A percentile compares a stretch with the other conserved stretches of the same genome.
phyloP scores from a whole-genome alignment of 2,329 filamentous ascomycete genomes.

The Aspergillus hortae region DNA sequence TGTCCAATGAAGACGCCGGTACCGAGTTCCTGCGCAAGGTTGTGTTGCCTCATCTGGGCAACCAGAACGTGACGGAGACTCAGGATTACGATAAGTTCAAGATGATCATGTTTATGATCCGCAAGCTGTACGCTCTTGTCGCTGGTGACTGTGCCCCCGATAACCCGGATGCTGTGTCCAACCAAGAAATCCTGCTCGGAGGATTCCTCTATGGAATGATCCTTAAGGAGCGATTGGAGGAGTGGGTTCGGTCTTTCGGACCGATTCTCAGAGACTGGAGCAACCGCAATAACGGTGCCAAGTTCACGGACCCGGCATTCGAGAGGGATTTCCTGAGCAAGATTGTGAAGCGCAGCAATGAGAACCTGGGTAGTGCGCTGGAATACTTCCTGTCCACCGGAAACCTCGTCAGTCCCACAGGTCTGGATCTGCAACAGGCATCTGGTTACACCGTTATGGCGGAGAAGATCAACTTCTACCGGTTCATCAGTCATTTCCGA shows the following conservation, averaged over 20 bases:
- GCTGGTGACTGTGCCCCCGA: constrained; percentile 90
- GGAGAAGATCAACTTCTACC: constrained; percentile 97
- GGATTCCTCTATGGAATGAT: constrained; percentile 95
- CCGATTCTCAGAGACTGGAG: constrained; percentile 54
- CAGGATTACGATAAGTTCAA: constrained; percentile 92
- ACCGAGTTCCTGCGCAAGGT: constrained; percentile 87
- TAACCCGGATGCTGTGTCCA: constrained; percentile 94
- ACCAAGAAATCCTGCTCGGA: constrained; percentile 90
- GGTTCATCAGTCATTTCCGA: constrained; percentile 97
- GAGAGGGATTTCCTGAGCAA: constrained; percentile 72
- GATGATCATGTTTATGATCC: constrained; percentile 90
- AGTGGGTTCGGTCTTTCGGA: constrained; percentile 70
- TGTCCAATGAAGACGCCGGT: constrained; percentile 84
- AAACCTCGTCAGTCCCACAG: constrained; percentile 85
- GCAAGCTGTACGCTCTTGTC: constrained; percentile 90
- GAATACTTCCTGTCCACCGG: constrained; percentile 97
- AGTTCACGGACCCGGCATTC: constrained; percentile 74
- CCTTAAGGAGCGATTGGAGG: constrained; percentile 89
- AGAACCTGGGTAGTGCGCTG: constrained; percentile 79
- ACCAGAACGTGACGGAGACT: constrained; percentile 74
- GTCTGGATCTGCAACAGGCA: constrained; percentile 88
- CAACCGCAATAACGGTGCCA: constrained; percentile 48
- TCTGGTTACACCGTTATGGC: constrained; percentile 96
- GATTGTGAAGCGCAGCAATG: constrained; percentile 77
- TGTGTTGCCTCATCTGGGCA: constrained; percentile 87